Base-by-base conservation (phyloP, 192 early-diverging fungal species). In the Coemansia sp. region DNA sequence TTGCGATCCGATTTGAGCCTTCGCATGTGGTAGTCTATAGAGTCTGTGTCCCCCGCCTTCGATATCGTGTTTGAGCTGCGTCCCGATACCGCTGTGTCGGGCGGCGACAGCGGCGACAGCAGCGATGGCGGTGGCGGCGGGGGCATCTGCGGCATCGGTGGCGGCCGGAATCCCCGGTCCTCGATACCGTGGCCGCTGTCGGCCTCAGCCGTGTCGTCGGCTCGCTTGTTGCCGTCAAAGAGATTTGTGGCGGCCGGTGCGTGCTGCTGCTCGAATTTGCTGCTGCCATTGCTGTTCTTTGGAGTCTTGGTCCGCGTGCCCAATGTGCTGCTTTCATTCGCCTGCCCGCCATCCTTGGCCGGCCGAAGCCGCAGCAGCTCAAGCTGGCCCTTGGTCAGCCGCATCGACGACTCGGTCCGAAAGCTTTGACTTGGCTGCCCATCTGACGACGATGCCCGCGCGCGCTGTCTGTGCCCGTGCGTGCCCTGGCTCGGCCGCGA, bases 11-110 rank as follows among this genome's bases (percentile, higher is more conserved):
- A 62, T 18, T 69, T 66, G 15, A 76, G 67, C 6, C 74, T 67
- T 10, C 71, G 69, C 57, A 76, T 62, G 43, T 76, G 79, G 41
- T 82, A 68, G 45, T 82, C 79, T 37, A 73, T 73, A 26, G 74
- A 82, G 46, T 82, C 79, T 13, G 21, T 64, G 8, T 82, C 79
- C 21, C 65, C 68, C 0, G 63, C 52, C 22, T 59, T 47, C 39
- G 48, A 62, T 21, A 56, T 55, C n/a, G 57, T 63, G 45, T 65
- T 71, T 6, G 63, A 52, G 47, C 19, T 56, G 45, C 59, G 60
- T 18, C 55, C 60, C 10, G 71, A 63, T 51, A 73, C 8, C 13
- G 67, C 15, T 57, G 65, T 43, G 12, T 16, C n/a, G 7, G 57
- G n/a, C 57, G 77, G 72, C 32, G 62, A 60, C 6, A 58, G 51